Evolutionary conservation across 305 asterid species (phyloP).

Genomic region (Stenogyne calaminthoides): DNA sequence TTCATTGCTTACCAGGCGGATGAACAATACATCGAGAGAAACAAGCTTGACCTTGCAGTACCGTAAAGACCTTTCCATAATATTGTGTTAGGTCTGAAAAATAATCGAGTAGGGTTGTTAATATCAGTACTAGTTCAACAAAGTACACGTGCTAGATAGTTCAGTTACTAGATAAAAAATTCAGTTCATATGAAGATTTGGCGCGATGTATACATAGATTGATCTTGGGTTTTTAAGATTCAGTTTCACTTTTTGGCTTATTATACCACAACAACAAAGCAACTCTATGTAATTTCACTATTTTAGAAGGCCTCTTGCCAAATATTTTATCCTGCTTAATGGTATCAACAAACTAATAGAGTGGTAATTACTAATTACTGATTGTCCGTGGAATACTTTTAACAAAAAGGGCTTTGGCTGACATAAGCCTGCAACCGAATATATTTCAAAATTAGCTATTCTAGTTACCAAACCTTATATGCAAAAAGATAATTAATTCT

Average conservation of each 20-base stretch:
- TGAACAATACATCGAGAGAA: slow-evolving; percentile 82
- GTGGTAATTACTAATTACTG: neutral
- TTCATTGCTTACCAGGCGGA: slow-evolving; percentile 86
- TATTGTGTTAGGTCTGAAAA: slow-evolving; percentile 74
- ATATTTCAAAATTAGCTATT: slow-evolving; percentile 15
- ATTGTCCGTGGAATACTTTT: neutral
- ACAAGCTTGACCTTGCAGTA: slow-evolving; percentile 96
- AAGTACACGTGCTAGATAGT: slow-evolving; percentile 5
- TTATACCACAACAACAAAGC: slow-evolving; percentile 6
- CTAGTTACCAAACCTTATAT: slow-evolving; percentile 12
- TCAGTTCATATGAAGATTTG: slow-evolving; percentile 4
- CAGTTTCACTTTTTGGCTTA: slow-evolving; percentile 10
- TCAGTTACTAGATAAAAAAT: neutral
- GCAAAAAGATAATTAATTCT: slow-evolving; percentile 9
- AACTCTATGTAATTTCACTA: slow-evolving; percentile 12
- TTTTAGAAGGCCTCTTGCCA: slow-evolving; percentile 6
- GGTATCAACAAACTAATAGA: slow-evolving; percentile 1
- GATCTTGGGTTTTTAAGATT: neutral
- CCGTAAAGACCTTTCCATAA: slow-evolving; percentile 85
- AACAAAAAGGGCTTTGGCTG: neutral
- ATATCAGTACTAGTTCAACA: slow-evolving; percentile 18
- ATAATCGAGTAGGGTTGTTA: slow-evolving; percentile 14
- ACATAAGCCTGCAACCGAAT: neutral
- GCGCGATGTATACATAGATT: neutral
- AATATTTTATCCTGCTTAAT: slow-evolving; percentile 10